Evolutionary conservation across 139 green algal genomes (phyloP).

Genomic region (Klebsormidium nitens): DNA sequence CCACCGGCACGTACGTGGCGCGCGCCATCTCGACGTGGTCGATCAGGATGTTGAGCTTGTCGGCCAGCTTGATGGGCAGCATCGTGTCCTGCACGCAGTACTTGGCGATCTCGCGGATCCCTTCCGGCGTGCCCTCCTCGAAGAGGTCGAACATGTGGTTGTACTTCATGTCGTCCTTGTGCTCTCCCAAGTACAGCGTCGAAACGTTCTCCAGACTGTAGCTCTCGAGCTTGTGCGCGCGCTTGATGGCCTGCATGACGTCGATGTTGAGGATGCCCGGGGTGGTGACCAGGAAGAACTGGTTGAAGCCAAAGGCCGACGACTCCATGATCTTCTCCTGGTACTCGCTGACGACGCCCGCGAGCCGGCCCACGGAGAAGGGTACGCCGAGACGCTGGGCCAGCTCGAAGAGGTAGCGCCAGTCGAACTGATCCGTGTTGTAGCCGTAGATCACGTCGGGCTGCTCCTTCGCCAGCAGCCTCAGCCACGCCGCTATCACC

Average conservation of each 20-base stretch:
- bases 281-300: not conserved
- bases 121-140: not conserved
- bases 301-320: not conserved
- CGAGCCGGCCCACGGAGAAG: too few species aligned
- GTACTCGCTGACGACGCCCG: too few species aligned
- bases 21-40: not conserved
- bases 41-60: not conserved
- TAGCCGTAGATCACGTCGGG: too few species aligned
- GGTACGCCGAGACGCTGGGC: too few species aligned
- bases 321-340: too few species aligned
- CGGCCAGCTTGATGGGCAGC: not conserved
- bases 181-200: not conserved
- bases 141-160: not conserved
- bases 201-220: not conserved
- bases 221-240: not conserved
- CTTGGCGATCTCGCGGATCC: not conserved
- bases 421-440: too few species aligned
- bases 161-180: not conserved
- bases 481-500: too few species aligned
- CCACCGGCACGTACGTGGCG: not conserved
- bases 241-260: not conserved
- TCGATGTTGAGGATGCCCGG: not conserved
- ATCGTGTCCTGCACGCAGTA: not conserved
- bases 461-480: too few species aligned
- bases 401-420: too few species aligned